Evolutionary conservation across 805 yeast species (phyloP).

Genomic region (Yamadazyma insecticola): DNA sequence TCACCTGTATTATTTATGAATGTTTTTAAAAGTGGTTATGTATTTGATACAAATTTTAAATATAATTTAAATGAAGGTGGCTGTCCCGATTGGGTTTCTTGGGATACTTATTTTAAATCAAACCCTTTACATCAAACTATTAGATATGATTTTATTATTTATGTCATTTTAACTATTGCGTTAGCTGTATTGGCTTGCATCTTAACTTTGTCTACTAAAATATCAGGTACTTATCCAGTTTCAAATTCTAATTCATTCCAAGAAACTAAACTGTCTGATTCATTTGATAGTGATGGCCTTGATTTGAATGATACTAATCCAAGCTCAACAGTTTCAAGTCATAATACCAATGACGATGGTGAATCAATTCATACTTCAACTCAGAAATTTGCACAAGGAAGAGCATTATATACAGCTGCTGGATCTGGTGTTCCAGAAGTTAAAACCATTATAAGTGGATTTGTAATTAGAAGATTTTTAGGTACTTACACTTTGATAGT

Average conservation of each 20-base stretch:
- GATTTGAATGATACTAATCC: not conserved
- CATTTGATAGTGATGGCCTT: not conserved
- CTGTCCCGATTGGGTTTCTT: constrained; percentile 41
- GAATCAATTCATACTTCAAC: too few relatives aligned
- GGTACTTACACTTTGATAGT: constrained; percentile 48
- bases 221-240: constrained; percentile 15
- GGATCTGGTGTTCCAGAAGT: constrained; percentile 65
- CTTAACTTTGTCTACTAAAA: constrained; percentile 44
- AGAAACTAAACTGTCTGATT: constrained; percentile 2
- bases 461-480: constrained; percentile 48
- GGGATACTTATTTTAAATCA: constrained; percentile 32
- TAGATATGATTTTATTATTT: constrained; percentile 30
- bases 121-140: constrained; percentile 6
- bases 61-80: constrained; percentile 1
- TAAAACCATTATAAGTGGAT: constrained; percentile 55
- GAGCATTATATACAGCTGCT: constrained; percentile 44
- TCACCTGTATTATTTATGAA: constrained; percentile 8
- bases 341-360: too few relatives aligned
- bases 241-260: not conserved
- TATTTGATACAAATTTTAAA: constrained; percentile 8
- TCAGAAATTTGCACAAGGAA: constrained; percentile 7
- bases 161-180: constrained; percentile 30
- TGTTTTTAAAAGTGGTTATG: constrained; percentile 18
- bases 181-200: constrained; percentile 43
- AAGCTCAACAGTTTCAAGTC: too few relatives aligned